Evolutionary conservation across 1,284 basidiomycete genomes (phyloP), one percentile per base, ranked within the genome.

Genomic region (Flammula alnicola): DNA sequence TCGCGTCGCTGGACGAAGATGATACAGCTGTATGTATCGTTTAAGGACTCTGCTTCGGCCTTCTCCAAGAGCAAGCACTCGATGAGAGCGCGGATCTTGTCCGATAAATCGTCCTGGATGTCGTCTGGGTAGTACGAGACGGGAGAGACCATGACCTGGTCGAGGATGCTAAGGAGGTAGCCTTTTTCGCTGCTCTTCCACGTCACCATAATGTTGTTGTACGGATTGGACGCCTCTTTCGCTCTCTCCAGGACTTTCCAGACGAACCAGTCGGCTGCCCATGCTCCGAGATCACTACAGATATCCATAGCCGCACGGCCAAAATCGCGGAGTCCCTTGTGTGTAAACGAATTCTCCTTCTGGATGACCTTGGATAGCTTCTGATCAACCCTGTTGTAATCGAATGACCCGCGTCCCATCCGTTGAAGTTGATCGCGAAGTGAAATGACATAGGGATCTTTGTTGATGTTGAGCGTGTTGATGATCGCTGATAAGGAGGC

Each of bases 261-360:
- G 26, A 89, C 73, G 57, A 83, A 90, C 88, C 88, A 90, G 59
- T 89, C 84, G 1, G 85, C 79, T 0, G 86, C 82, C 87, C 88
- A 90, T 0, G 77, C 67, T 2, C 87, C 87, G 2, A 90, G 60
- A 44, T 88, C 84, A 2, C 61, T 56, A 51, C 78, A 80, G 30
- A 90, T 81, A 35, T 79, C 83, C 0, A 60, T 56, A 0, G 83
- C 84, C 0, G 85, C 72, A n/a, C 74, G 67, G 2, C 58, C 63
- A 50, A 88, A 80, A 57, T 87, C 83, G 1, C 70, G 70, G 5
- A 90, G 70, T 1, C 85, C 85, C 57, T 78, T 80, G 59, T 88
- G 80, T 0, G 83, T 83, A 55, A 84, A 88, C 0, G 85, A 79
- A 53, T 78, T 76, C 36, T 77, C 55, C 53, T 80, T 86, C 33